Base-by-base conservation (phyloP, 139 green algal genomes). In the Chlorella sp. region DNA sequence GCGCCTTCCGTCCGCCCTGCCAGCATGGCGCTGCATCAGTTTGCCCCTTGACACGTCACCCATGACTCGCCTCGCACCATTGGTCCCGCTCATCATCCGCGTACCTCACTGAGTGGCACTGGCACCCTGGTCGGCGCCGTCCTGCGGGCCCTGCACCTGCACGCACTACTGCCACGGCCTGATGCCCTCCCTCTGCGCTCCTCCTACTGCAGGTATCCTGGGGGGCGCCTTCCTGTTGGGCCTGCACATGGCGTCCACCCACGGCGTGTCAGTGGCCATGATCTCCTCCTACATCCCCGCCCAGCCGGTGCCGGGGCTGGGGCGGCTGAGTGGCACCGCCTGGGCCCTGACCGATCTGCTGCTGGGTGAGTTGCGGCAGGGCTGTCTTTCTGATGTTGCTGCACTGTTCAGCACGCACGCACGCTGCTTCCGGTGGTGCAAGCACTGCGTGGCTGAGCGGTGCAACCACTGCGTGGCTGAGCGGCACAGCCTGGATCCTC, bases 311-410 rank as follows among this genome's bases (percentile, higher is more conserved):
- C 86, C 90, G 1, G 94, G 94, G 46, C 69, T 97, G 30, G 94
- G 94, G n/a, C 91, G 89, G 43, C 85, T 97, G n/a, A 87, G 77
- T 36, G 94, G 94, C 85, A 97, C 94, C 26, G 88, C 88, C 41
- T 96, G 94, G 87, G 94, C 89, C 74, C 92, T 97, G 87, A 97
- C 94, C 1, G 94, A 97, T 89, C 89, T 97, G 40, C 69, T 96
- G 68, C 88, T 97, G 20, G 93, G 93, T 96, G 81, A 76, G 51
- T n/a, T n/a, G n/a, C n/a, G n/a, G n/a, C n/a, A n/a, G n/a, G n/a
- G n/a, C n/a, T n/a, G n/a, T n/a, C n/a, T n/a, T n/a, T n/a, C n/a
- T n/a, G n/a, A n/a, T n/a, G n/a, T n/a, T n/a, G n/a, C 51, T 11
- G 51, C 46, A 14, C 70, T 56, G 22, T 24, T 3, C 69, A 26